Percentiles rank a stretch among this genome's conserved stretches.
Evolutionary conservation across 805 yeast genomes (phyloP).

Genomic region (Hanseniaspora clermontiae): DNA sequence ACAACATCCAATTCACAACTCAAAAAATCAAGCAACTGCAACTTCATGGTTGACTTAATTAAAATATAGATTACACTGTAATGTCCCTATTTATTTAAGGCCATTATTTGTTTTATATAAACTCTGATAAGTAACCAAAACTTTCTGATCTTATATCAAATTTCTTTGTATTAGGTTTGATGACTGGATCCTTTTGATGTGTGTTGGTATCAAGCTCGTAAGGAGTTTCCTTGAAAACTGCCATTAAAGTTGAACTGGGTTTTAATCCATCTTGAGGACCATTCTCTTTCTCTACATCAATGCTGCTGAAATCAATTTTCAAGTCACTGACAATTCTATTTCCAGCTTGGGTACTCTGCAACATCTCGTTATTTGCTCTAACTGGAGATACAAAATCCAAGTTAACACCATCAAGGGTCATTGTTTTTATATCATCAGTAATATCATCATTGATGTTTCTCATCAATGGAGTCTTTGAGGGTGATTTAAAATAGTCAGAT

Average conservation of each 20-base stretch:
- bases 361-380: background rate
- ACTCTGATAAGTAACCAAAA: constrained; percentile 10
- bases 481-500: constrained; percentile 2
- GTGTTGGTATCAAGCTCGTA: background rate
- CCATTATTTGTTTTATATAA: background rate
- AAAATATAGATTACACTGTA: no score
- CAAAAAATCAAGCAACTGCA: no score
- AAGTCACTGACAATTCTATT: constrained; percentile 10
- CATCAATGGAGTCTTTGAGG: constrained; percentile 9
- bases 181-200: background rate
- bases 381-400: constrained; percentile 9
- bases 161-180: background rate
- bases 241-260: background rate
- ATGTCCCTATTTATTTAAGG: no score
- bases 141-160: constrained; percentile 9
- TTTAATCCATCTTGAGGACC: background rate
- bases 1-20: no score
- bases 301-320: constrained; percentile 1
- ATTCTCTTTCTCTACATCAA: background rate
- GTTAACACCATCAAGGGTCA: constrained; percentile 11
- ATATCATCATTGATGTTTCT: constrained; percentile 1
- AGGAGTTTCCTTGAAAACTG: background rate
- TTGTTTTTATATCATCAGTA: constrained; percentile 6
- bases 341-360: background rate
- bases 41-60: no score